Conservation (phyloP, 1,284 basidiomycete genomes). For the Microbotryomycetes sp. region DNA sequence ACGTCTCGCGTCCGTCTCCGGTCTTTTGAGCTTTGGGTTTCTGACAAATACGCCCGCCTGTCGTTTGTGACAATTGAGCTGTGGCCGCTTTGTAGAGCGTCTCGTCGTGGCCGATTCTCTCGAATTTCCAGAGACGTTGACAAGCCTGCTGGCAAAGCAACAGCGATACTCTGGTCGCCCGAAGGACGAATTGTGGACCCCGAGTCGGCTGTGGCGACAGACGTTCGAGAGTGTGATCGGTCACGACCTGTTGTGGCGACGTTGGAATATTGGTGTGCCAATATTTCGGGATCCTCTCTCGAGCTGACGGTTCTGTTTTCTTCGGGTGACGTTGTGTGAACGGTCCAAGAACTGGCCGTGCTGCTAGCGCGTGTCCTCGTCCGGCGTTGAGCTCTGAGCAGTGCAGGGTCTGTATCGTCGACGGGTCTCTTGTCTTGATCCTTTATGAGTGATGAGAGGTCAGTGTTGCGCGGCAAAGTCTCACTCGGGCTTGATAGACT, state of each 20-base stretch:
- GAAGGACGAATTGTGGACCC: conserved; percentile 40
- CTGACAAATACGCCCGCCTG: conserved; percentile 33
- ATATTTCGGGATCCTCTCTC: neutral
- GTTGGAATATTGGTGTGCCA: neutral
- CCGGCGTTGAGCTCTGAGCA: neutral
- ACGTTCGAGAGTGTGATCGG: conserved; percentile 20
- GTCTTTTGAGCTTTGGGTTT: conserved; percentile 43
- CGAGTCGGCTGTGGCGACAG: conserved; percentile 15
- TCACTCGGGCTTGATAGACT: conserved; percentile 52
- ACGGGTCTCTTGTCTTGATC: neutral
- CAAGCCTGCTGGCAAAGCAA: too few species aligned
- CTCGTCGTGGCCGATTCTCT: conserved; percentile 9
- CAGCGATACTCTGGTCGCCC: too few species aligned
- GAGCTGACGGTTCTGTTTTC: neutral
- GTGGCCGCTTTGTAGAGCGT: conserved; percentile 1
- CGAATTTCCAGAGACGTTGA: too few species aligned
- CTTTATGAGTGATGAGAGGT: neutral
- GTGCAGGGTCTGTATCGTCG: conserved; percentile 3
- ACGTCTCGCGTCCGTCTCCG: conserved; percentile 61
- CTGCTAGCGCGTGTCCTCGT: neutral
- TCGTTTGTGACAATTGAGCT: conserved; percentile 10
- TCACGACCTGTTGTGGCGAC: neutral
- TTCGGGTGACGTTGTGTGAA: neutral
- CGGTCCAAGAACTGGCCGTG: neutral
- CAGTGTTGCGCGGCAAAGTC: conserved; percentile 43